Evolutionary conservation across 2,329 filamentous ascomycete genomes (phyloP), one percentile per base, ranked within the genome.

Genomic region (Phaeoacremonium minimum): DNA sequence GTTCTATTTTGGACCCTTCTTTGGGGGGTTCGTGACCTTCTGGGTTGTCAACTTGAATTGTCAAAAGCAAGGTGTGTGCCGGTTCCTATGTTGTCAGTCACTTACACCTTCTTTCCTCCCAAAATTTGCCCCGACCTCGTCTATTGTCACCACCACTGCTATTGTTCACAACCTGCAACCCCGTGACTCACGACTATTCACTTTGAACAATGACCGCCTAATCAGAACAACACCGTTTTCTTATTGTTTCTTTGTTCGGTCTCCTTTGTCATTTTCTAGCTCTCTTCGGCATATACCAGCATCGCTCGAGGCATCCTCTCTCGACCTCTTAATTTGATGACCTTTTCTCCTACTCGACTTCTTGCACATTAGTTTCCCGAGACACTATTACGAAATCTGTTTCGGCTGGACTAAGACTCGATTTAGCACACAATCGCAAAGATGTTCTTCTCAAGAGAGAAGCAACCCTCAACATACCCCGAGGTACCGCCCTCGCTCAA

Each of bases 401-500:
- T 28, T 35, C 33, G 29, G 37, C 32, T 32, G 34, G 29, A 41
- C 41, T 38, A 35, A 43, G 37, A 35, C 30, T 9, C 12, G 17
- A 30, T 16, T 17, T 15, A 15, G 19, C 20, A 39, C 17, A 39
- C 22, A 17, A 42, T 43, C n/a, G n/a, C n/a, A n/a, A 47, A 19
- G 28, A 55, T 56, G 50, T 35, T 33, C 31, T 35, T 33, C 31
- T 41, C 41, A 33, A 49, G 51, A 38, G 46, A 52, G 26, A 51
- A 51, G 35, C 28, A 40, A 15, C 36, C 43, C 17, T 40, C 42
- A 36, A 43, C 49, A 17, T 51, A 46, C 28, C 53, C 56, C 19
- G 45, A 50, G 14, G 49, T 63, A 7, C 61, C 61, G 7, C 30
- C 50, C 5, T 50, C 52, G 15, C 50, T 58, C 30, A 40, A 52